Conservation (phyloP, 495 filamentous ascomycete genomes). For the Pyronema omphalodes region DNA sequence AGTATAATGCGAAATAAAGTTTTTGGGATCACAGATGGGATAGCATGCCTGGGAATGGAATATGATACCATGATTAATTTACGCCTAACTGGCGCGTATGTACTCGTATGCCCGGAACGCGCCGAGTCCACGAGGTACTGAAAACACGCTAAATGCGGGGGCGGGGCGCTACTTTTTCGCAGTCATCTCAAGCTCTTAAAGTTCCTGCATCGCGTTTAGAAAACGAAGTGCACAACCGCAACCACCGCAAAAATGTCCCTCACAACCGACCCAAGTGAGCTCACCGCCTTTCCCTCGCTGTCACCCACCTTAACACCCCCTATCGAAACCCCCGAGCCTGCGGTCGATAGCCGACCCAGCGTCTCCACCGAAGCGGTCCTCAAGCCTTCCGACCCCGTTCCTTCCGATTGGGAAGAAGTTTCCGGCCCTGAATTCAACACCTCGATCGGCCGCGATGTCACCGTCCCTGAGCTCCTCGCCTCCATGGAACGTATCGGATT, state of each 20-base stretch:
- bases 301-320: not conserved
- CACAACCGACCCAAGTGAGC: not conserved
- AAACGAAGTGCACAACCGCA: not conserved
- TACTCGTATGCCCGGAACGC: too few species aligned
- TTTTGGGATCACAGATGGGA: too few species aligned
- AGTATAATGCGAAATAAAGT: too few species aligned
- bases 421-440: constrained; percentile 80
- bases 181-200: too few species aligned
- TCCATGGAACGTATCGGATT: constrained; percentile 79
- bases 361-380: constrained; percentile 59
- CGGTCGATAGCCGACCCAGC: not conserved
- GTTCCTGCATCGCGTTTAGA: too few species aligned
- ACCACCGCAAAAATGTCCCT: not conserved
- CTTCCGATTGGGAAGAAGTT: constrained; percentile 44
- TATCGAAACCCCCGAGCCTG: not conserved
- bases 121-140: too few species aligned
- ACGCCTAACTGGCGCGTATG: too few species aligned
- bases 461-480: constrained; percentile 64
- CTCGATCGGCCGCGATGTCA: constrained; percentile 47
- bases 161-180: too few species aligned
- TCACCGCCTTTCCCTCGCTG: constrained; percentile 2
- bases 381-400: constrained; percentile 69
- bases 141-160: too few species aligned
- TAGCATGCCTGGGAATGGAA: too few species aligned
- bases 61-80: too few species aligned